phyloP scores from a whole-genome alignment of 306 rosid genomes.

The Citrullus mucosospermus region DNA sequence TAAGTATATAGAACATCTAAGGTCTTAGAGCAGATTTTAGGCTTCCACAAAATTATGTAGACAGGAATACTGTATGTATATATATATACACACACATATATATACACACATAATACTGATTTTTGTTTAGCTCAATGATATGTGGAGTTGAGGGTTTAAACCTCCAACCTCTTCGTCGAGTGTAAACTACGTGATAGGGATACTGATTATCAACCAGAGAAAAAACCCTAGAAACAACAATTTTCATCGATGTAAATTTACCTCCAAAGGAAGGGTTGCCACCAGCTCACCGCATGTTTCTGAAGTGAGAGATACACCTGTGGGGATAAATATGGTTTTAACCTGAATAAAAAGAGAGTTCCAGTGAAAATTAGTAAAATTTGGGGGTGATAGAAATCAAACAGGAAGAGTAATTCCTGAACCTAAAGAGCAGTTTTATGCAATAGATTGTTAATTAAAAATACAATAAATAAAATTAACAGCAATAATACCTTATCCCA shows the following conservation, averaged over 20 bases:
- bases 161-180: no score
- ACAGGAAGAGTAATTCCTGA: not conserved
- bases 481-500: slow-evolving; percentile 71
- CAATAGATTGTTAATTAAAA: not conserved
- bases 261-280: slow-evolving; percentile 95
- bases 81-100: no score
- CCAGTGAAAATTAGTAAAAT: not conserved
- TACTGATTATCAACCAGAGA: not conserved
- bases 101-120: not conserved
- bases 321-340: slow-evolving; percentile 73
- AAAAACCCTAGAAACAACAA: not conserved
- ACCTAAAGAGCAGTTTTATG: not conserved
- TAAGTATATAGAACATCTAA: not conserved
- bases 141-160: no score
- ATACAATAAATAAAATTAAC: not conserved
- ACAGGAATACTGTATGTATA: not conserved
- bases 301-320: slow-evolving; percentile 55
- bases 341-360: slow-evolving; percentile 43
- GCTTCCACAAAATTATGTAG: not conserved
- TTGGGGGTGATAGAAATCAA: not conserved
- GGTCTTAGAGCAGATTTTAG: not conserved
- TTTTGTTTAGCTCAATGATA: no score
- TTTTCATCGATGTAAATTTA: slow-evolving; percentile 6
- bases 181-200: no score
- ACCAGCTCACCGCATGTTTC: slow-evolving; percentile 77